Percentiles rank a stretch among this genome's conserved stretches.
Evolutionary conservation across 2,329 filamentous ascomycete species (phyloP).

Genomic region (Calonectria pauciramosa): DNA sequence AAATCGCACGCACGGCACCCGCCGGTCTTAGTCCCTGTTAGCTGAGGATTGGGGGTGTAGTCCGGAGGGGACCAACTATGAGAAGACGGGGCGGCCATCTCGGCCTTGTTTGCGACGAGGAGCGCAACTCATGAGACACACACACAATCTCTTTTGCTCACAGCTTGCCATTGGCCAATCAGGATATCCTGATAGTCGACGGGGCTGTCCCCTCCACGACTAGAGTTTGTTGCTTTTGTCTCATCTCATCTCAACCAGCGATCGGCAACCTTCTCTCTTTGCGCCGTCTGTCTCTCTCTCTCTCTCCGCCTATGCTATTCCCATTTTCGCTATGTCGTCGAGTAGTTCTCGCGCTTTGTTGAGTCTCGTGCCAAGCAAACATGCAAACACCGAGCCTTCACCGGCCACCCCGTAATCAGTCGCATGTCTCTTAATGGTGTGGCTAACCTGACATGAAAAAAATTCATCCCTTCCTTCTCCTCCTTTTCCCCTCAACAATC

Average conservation of each 20-base stretch:
- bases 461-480: constrained; percentile 11
- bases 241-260: constrained; percentile 37
- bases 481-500: constrained; percentile 41
- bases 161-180: constrained; percentile 50
- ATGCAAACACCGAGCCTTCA: constrained; percentile 6
- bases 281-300: constrained; percentile 32
- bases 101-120: constrained; percentile 43
- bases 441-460: constrained; percentile 32
- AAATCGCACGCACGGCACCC: constrained; percentile 14
- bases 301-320: constrained; percentile 8
- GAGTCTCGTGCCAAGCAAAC: background rate
- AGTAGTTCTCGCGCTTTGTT: background rate
- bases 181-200: constrained; percentile 45
- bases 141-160: constrained; percentile 39
- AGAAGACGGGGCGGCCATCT: constrained; percentile 28
- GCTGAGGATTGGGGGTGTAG: constrained; percentile 1
- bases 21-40: constrained; percentile 11
- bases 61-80: constrained; percentile 4
- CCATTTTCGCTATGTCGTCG: background rate
- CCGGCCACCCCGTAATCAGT: background rate
- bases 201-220: constrained; percentile 34
- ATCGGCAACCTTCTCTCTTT: constrained; percentile 29
- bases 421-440: constrained; percentile 21
- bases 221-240: constrained; percentile 30
- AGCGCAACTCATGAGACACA: constrained; percentile 41